Conservation (phyloP, 2,329 filamentous ascomycete species). For the Neodidymelliopsis sp. region DNA sequence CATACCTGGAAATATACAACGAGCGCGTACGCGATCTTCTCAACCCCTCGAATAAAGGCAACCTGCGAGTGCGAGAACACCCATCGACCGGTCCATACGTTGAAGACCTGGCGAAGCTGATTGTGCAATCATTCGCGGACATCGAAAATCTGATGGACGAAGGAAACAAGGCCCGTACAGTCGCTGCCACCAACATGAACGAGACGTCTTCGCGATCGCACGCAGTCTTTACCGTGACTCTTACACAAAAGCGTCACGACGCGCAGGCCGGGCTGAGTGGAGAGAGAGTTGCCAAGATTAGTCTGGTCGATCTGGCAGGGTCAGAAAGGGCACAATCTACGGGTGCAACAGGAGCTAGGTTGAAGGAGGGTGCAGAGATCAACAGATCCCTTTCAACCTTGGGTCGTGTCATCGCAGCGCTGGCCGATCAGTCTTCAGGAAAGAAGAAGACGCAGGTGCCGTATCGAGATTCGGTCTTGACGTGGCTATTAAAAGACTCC, state of each 20-base stretch:
- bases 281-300: slow-evolving; percentile 98
- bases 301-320: slow-evolving; percentile 94
- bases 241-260: slow-evolving; percentile 93
- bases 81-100: slow-evolving; percentile 97
- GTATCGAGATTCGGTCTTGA: slow-evolving; percentile 95
- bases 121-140: slow-evolving; percentile 90
- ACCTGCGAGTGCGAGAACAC: slow-evolving; percentile 96
- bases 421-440: slow-evolving; percentile 87
- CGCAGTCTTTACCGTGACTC: slow-evolving; percentile 94
- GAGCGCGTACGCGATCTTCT: slow-evolving; percentile 94
- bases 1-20: slow-evolving; percentile 99
- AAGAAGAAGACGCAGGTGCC: slow-evolving; percentile 86
- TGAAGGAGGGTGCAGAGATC: slow-evolving; percentile 98
- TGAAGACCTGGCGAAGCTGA: slow-evolving; percentile 94
- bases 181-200: slow-evolving; percentile 99
- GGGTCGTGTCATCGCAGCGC: slow-evolving; percentile 93
- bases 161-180: slow-evolving; percentile 97
- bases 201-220: slow-evolving; percentile 98
- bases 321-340: slow-evolving; percentile 98
- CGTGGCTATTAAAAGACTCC: slow-evolving; percentile 96
- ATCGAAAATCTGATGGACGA: slow-evolving; percentile 99
- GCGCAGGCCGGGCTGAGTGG: slow-evolving; percentile 94
- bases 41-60: slow-evolving; percentile 94
- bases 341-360: slow-evolving; percentile 88
- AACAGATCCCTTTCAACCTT: slow-evolving; percentile 96